These are phyloP conservation scores for Paraphoma chrysanthemicola DNA, from an alignment of 2,329 filamentous ascomycete genomes.

Conservation along the genomic window DNA sequence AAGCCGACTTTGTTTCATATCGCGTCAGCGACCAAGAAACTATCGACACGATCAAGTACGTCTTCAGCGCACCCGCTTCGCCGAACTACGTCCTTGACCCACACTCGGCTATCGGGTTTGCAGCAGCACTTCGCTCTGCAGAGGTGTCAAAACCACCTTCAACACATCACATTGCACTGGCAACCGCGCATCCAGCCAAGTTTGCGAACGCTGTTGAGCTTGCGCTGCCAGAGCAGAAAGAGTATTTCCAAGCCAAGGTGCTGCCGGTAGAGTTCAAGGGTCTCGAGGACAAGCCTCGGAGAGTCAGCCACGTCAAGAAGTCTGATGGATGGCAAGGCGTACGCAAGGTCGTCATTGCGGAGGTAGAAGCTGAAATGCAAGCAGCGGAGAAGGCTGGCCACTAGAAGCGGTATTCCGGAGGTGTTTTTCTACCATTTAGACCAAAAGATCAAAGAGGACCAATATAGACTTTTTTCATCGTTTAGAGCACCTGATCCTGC, in stretches of 20 bases:
- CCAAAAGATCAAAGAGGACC: neutral
- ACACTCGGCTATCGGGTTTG: slow-evolving; percentile 86
- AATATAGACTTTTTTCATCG: neutral
- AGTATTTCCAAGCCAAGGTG: slow-evolving; percentile 79
- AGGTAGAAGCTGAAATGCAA: slow-evolving; percentile 64
- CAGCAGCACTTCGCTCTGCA: slow-evolving; percentile 75
- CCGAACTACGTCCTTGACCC: slow-evolving; percentile 83
- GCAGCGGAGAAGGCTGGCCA: slow-evolving; percentile 35
- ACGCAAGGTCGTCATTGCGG: slow-evolving; percentile 74
- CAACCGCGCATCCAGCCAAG: slow-evolving; percentile 95
- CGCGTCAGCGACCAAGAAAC: slow-evolving; percentile 64
- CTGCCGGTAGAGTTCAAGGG: slow-evolving; percentile 83
- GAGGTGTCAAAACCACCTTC: slow-evolving; percentile 55
- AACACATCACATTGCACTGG: slow-evolving; percentile 78
- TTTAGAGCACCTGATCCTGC: too few species aligned
- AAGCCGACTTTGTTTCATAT: slow-evolving; percentile 81
- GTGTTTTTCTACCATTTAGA: neutral
- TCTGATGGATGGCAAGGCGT: slow-evolving; percentile 74
- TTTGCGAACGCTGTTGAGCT: slow-evolving; percentile 85
- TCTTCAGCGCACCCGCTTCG: slow-evolving; percentile 57
- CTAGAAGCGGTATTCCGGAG: slow-evolving; percentile 2
- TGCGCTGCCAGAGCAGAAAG: slow-evolving; percentile 73
- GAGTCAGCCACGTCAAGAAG: slow-evolving; percentile 73
- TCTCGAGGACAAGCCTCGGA: slow-evolving; percentile 75
- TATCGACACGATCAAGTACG: slow-evolving; percentile 54